Conservation (phyloP, 139 green algal species). For the Chlamydomonas asymmetrica region DNA sequence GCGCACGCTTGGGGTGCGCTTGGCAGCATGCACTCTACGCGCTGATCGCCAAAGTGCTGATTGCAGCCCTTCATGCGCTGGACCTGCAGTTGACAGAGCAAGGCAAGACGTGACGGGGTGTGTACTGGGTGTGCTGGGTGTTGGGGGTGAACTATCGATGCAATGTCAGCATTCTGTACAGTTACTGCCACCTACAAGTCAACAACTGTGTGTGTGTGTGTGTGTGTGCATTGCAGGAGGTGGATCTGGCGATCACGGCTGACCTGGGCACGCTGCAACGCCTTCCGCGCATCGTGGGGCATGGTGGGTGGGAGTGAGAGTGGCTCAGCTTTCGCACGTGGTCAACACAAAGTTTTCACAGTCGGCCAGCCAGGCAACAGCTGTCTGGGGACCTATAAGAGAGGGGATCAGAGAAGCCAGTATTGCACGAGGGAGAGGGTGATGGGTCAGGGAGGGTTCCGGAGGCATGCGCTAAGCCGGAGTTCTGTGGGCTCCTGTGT, state of each 20-base stretch:
- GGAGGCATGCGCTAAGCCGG: no score
- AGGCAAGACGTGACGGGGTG: no score
- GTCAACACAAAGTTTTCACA: neutral
- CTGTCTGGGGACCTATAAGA: neutral
- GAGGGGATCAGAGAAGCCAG: neutral
- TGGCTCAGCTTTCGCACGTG: neutral
- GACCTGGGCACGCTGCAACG: slow-evolving; percentile 91
- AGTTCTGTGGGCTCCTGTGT: no score
- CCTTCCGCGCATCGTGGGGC: slow-evolving; percentile 81
- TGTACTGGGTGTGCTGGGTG: no score
- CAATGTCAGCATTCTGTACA: no score
- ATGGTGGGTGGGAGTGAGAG: slow-evolving; percentile 48
- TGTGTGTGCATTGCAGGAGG: slow-evolving; percentile 63
- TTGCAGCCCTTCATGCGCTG: neutral
- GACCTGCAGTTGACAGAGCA: neutral
- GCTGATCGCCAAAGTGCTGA: neutral
- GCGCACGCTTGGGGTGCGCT: neutral
- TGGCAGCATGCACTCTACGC: no score
- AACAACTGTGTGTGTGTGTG: neutral
- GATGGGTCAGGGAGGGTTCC: no score
- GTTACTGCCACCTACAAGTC: neutral
- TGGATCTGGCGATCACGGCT: slow-evolving; percentile 87
- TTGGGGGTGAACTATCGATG: no score
- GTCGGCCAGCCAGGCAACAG: no score
- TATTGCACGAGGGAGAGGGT: neutral